phyloP scores from a whole-genome alignment of 805 yeast species.

The Metschnikowia reukaufii region DNA sequence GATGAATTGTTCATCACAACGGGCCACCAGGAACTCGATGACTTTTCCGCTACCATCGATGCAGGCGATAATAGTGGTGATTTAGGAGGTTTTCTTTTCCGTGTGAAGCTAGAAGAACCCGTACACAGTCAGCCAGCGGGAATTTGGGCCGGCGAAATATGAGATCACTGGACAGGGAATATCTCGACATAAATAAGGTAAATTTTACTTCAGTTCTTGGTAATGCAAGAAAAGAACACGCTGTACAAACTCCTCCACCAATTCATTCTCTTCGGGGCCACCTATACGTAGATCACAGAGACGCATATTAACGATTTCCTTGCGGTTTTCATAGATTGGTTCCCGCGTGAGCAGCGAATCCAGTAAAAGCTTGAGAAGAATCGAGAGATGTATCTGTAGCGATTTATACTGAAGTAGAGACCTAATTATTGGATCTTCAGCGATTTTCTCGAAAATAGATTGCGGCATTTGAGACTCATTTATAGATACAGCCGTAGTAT shows the following conservation, averaged over 20 bases:
- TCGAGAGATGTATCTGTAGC: slow-evolving; percentile 54
- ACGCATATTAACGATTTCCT: slow-evolving; percentile 60
- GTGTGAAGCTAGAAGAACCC: slow-evolving; percentile 36
- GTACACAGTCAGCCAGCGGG: slow-evolving; percentile 29
- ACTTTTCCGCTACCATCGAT: slow-evolving; percentile 29
- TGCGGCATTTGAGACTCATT: neutral
- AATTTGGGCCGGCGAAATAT: slow-evolving; percentile 31
- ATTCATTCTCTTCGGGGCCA: slow-evolving; percentile 64
- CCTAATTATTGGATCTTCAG: slow-evolving; percentile 45
- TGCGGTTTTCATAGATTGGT: slow-evolving; percentile 50
- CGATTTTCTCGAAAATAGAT: slow-evolving; percentile 13
- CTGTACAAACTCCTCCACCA: slow-evolving; percentile 68
- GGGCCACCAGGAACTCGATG: slow-evolving; percentile 52
- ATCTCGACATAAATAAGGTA: too few relatives aligned
- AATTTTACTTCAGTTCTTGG: neutral
- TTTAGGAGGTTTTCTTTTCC: slow-evolving; percentile 61
- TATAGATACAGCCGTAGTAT: neutral
- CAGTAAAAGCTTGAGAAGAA: slow-evolving; percentile 47
- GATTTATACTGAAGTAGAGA: slow-evolving; percentile 51
- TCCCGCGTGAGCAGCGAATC: slow-evolving; percentile 52
- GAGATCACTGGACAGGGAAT: too few relatives aligned
- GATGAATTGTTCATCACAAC: slow-evolving; percentile 68
- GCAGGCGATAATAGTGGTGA: slow-evolving; percentile 39
- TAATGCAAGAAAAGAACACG: slow-evolving; percentile 31
- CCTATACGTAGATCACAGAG: slow-evolving; percentile 59